Base-by-base conservation (phyloP, 129 eudicot species). In the Arctium minus region DNA sequence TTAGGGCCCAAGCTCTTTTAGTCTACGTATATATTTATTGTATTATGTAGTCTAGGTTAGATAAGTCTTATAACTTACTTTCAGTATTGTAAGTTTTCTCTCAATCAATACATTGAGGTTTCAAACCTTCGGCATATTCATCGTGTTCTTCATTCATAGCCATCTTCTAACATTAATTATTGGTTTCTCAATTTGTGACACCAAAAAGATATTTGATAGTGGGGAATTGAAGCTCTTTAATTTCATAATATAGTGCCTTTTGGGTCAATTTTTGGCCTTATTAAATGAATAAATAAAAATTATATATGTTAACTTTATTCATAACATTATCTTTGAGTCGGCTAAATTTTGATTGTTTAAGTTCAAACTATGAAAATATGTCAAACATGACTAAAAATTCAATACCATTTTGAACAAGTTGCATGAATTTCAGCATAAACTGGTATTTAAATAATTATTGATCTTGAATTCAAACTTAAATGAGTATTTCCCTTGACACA, bases 191-290 rank as follows among this genome's bases (percentile, higher is more conserved):
- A 77, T 64, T 8, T 15, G 77, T 62, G 78, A 77, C 78, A 69
- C 77, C 81, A 83, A 77, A 22, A 83, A 48, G 2, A 33, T 31
- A 4, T n/a, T 69, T 18, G 74, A 40, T 77, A 84, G 83, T 78
- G 86, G 83, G 70, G 86, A 60, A 72, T 18, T 78, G 79, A 78
- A 32, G 75, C 79, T 78, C 38, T 72, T 72, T 39, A 71, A 71
- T 56, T 71, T 53, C 73, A 71, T 78, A 36, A 83, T 71, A 13
- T 46, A 67, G 79, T 56, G 67, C 79, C 12, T 31, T 76, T 60
- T 33, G 64, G 18, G 10, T 68, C 33, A 11, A 35, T 30, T 6
- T 29, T 60, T 77, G 0, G 12, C 27, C 13, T 42, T 31, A 46
- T 77, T 4, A 35, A 37, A 30, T 77, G 27, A 62, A 33, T 12